Percentiles rank a stretch among this genome's conserved stretches.
Conservation (phyloP, 345 rosid species). For the Nasturtium officinale region DNA sequence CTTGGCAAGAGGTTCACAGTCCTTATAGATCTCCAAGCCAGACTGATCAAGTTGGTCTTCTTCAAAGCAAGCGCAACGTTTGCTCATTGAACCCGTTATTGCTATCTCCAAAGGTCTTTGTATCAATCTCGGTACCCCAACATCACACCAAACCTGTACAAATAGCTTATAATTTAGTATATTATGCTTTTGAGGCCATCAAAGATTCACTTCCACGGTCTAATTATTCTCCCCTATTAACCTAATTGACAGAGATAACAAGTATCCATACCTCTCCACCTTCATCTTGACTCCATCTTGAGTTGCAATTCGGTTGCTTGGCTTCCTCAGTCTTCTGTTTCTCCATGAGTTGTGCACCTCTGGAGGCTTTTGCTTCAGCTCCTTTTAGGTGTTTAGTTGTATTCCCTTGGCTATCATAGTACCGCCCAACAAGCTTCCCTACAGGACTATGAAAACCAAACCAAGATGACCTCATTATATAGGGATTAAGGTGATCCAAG, state of each 20-base stretch:
- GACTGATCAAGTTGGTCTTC: conserved; percentile 68
- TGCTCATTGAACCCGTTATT: conserved; percentile 88
- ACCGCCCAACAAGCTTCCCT: conserved; percentile 88
- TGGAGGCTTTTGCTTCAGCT: conserved; percentile 87
- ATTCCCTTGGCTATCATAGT: conserved; percentile 75
- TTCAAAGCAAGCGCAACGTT: conserved; percentile 83
- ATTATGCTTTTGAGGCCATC: neutral
- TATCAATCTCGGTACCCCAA: conserved; percentile 81
- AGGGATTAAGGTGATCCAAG: neutral
- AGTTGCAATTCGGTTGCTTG: conserved; percentile 82
- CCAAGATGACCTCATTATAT: neutral
- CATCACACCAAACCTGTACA: conserved; percentile 90
- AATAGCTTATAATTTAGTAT: neutral
- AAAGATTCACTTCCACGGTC: neutral
- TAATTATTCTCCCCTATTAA: neutral
- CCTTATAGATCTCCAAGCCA: conserved; percentile 78
- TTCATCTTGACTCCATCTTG: conserved; percentile 90
- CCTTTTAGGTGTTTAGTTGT: conserved; percentile 89
- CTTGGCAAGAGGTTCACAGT: conserved; percentile 71
- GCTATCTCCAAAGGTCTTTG: conserved; percentile 90
- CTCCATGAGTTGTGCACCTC: conserved; percentile 91
- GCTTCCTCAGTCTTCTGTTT: conserved; percentile 92
- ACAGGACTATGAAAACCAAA: conserved; percentile 53
- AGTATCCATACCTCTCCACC: conserved; percentile 74
- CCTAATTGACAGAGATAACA: neutral